Base-by-base conservation (phyloP, 2,329 filamentous ascomycete genomes). In the Sporothrix phasma region DNA sequence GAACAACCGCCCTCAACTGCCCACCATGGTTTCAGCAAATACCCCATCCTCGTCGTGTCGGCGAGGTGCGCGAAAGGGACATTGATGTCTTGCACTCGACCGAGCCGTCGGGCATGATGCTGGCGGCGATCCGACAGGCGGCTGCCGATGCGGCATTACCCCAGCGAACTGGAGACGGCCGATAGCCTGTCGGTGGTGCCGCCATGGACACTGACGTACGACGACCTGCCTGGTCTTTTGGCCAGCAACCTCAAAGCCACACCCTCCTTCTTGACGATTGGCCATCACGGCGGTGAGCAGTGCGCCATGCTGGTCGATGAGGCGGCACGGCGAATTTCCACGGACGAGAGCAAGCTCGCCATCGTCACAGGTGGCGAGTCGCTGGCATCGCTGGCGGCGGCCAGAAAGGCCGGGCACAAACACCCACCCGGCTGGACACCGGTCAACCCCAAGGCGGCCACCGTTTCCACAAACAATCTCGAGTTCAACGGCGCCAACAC, bases 361-460 rank as follows among this genome's bases (percentile, higher is more conserved):
- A 61, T 66, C 22, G 26, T 66, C 6, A 63, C 65, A 3, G 65
- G 65, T 8, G 65, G 65, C 26, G 65, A 66, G 59, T 54, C 65
- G 3, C 60, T 66, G 4, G 65, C 65, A 5, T 58, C 59, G 24
- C 39, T 66, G 59, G 65, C 65, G 10, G 62, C 62, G 2, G 51
- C 39, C 39, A 59, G 49, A 15, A 66, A 66, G 31, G 59, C 62
- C 8, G 60, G 63, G 15, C n/a, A 61, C 4, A 11, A 43, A 17
- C 59, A 49, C 3, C 65, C 65, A 1, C 62, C 65, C 0, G 63
- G 63, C 4, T 66, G 65, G 65, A 26, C 65, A n/a, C 29, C 22
- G 11, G 45, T 53, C 1, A 63, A 66, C 34, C 65, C 65, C 13
- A 34, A 31, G n/a, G 53, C 41, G 7, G 26, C 31, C n/a, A 7